Percentiles rank a stretch among this genome's conserved stretches.
Evolutionary conservation across 2,329 filamentous ascomycete species (phyloP).

Genomic region (Botrytis squamosa): DNA sequence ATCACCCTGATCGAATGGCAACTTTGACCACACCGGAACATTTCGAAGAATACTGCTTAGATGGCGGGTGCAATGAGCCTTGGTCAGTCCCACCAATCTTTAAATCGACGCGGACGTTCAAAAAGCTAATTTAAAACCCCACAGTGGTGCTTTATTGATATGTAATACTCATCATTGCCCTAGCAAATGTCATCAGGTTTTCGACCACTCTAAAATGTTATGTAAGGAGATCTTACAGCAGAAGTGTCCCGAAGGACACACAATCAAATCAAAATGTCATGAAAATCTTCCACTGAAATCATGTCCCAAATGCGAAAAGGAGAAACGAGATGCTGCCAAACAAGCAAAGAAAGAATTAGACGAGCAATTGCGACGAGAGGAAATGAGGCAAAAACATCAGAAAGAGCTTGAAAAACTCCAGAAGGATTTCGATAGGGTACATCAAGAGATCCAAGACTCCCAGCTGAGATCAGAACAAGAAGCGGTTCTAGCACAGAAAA

Average conservation of each 20-base stretch:
- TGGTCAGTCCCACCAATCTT: slow-evolving; percentile 51
- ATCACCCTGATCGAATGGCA: slow-evolving; percentile 52
- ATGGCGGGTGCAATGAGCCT: slow-evolving; percentile 64
- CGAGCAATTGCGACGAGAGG: slow-evolving; percentile 28
- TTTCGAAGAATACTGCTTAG: slow-evolving; percentile 62
- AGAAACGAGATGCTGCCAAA: slow-evolving; percentile 48
- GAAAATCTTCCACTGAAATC: slow-evolving; percentile 27
- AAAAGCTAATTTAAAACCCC: slow-evolving; percentile 22
- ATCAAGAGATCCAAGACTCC: slow-evolving; percentile 44
- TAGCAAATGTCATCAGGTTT: slow-evolving; percentile 59
- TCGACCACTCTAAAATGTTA: slow-evolving; percentile 53
- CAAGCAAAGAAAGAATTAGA: slow-evolving; percentile 38
- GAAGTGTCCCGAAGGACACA: slow-evolving; percentile 55
- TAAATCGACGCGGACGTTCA: background rate
- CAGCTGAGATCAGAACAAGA: slow-evolving; percentile 47
- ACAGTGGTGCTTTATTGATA: slow-evolving; percentile 49
- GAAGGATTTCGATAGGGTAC: slow-evolving; percentile 30
- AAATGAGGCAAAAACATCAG: slow-evolving; percentile 26
- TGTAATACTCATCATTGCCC: slow-evolving; percentile 62
- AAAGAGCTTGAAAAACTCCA: slow-evolving; percentile 30
- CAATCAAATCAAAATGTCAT: slow-evolving; percentile 48
- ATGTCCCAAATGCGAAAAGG: slow-evolving; percentile 54
- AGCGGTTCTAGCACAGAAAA: slow-evolving; percentile 47
- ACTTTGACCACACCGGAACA: slow-evolving; percentile 52
- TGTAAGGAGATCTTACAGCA: slow-evolving; percentile 46